phyloP scores from a whole-genome alignment of 345 rosid species.

The Murraya paniculata region DNA sequence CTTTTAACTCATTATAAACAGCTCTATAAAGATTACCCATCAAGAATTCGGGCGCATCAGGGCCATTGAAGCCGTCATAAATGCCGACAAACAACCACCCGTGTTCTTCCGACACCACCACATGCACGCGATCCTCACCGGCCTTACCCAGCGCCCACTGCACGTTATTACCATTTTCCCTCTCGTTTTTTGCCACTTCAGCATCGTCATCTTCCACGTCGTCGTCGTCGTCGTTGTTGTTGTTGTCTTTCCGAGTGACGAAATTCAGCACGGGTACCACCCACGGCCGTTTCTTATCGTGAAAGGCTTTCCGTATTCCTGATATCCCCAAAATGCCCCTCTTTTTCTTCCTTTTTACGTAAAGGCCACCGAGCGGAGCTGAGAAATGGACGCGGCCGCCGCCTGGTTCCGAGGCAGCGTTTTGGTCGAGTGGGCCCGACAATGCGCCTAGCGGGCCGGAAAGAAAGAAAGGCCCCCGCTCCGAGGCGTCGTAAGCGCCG shows the following conservation, averaged over 20 bases:
- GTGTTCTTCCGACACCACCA: conserved; percentile 94
- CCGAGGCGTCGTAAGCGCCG: conserved; percentile 35
- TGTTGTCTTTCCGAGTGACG: conserved; percentile 56
- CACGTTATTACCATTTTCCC: conserved; percentile 44
- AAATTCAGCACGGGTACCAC: conserved; percentile 94
- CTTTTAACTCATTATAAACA: conserved; percentile 76
- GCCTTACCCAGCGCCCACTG: conserved; percentile 99
- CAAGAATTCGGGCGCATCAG: conserved; percentile 95
- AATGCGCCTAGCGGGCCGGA: conserved; percentile 84
- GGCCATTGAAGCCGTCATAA: conserved; percentile 97
- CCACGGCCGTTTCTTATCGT: conserved; percentile 88
- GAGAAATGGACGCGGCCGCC: conserved; percentile 70
- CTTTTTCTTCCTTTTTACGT: conserved; percentile 57
- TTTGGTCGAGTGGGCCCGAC: conserved; percentile 80
- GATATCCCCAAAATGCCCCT: conserved; percentile 59
- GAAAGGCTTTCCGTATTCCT: conserved; percentile 52
- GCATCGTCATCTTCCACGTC: conserved; percentile 1
- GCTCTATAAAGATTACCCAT: conserved; percentile 97
- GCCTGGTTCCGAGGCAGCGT: conserved; percentile 32
- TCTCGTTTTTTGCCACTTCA: conserved; percentile 26
- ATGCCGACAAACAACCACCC: conserved; percentile 98
- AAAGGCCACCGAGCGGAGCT: conserved; percentile 78
- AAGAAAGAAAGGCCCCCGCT: conserved; percentile 64
- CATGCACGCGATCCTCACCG: conserved; percentile 95
- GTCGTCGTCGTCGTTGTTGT: background rate